Base-by-base conservation (phyloP, 2,329 filamentous ascomycete genomes). In the Aspergillus sp. region DNA sequence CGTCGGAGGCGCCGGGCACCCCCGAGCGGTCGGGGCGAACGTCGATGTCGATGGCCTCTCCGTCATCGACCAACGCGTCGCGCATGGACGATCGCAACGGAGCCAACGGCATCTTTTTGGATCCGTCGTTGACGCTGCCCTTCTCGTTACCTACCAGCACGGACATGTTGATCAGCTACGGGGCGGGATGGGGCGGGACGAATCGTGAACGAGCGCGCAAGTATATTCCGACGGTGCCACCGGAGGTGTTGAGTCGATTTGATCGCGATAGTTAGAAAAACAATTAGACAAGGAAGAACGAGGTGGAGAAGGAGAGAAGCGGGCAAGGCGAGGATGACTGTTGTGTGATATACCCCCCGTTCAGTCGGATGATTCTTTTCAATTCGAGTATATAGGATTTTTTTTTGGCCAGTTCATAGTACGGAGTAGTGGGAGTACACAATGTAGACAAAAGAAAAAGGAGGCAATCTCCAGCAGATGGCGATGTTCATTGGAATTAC, bases 61-160 rank as follows among this genome's bases (percentile, higher is more conserved):
- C 70, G 5, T 63, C 58, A 6, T 69, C 70, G 14, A 60, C 63
- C n/a, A 55, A 60, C 49, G 57, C 62, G 24, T 68, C 70, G n/a
- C 64, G 62, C 51, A 59, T 62, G 31, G 69, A 73, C 14, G 71
- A 71, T 47, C 71, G 71, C 20, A 68, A 67, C 26, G 65, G 68
- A 22, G 63, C 63, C 18, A 71, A 70, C 54, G 67, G 63, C 36
- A 65, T 97, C 39, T 86, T 97, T 49, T 78, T 98, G 55, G 93
- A 98, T 70, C 92, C 94, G 3, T 90, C 93, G 2, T 81, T 96
- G 60, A 96, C 97, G 84, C 84, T 99, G 26, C 95, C 95, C 0
- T 99, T 99, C 73, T 90, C 90, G n/a, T 81, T 99, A 29, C 95
- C 95, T 1, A 96, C 94, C 1, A 95, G 92, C 58, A 98, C 93